Evolutionary conservation across 208 protist genomes (phyloP).

Genomic region (Crithidia sp.): DNA sequence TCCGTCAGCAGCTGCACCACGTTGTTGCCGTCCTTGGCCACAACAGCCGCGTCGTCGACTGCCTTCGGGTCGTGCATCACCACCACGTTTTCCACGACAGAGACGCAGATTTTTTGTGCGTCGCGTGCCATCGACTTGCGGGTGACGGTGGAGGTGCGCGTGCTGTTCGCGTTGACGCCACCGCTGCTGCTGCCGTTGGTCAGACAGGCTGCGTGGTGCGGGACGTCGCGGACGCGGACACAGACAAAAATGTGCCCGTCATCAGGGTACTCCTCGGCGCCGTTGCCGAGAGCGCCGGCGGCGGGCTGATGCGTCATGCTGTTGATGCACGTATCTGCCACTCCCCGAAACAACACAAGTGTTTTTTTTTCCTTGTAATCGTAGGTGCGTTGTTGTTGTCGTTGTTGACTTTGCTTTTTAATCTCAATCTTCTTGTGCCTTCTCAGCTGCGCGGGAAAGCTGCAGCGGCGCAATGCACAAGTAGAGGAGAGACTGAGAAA

Average conservation of each 20-base stretch:
- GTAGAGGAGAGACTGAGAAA: too few relatives aligned
- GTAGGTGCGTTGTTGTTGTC: too few relatives aligned
- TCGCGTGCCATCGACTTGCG: conserved; percentile 27
- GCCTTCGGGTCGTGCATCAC: conserved; percentile 73
- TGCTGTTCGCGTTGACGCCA: conserved; percentile 24
- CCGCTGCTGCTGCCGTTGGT: conserved; percentile 20
- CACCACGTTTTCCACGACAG: conserved; percentile 73
- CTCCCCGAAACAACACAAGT: too few relatives aligned
- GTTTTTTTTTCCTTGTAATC: too few relatives aligned
- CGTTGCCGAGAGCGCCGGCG: neutral
- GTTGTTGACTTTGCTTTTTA: too few relatives aligned
- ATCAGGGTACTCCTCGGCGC: conserved; percentile 45
- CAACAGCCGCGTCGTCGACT: conserved; percentile 50
- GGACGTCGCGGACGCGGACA: conserved; percentile 70
- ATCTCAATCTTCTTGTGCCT: too few relatives aligned
- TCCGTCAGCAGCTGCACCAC: conserved; percentile 65
- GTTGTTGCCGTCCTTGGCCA: conserved; percentile 66
- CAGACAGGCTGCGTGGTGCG: conserved; percentile 30
- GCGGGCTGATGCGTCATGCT: conserved; percentile 1
- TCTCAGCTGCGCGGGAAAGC: too few relatives aligned
- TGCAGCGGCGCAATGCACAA: too few relatives aligned
- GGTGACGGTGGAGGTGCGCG: conserved; percentile 15
- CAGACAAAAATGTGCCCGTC: conserved; percentile 84
- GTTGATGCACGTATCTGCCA: neutral
- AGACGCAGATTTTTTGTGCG: conserved; percentile 70